phyloP scores from a whole-genome alignment of 23 red algal species.

The Gracilariopsis chorda region DNA sequence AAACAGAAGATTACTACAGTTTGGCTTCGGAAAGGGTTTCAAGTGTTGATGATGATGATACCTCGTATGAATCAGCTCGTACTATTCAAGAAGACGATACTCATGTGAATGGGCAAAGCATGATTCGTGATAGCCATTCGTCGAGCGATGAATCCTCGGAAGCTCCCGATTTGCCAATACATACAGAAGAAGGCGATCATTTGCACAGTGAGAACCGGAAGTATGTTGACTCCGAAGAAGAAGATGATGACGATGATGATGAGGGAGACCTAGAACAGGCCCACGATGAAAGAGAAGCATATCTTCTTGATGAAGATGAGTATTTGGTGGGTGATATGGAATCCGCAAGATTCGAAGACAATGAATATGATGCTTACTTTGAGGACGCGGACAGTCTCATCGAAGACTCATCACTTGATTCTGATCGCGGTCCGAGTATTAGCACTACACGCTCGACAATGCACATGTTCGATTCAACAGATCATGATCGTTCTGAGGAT shows the following conservation, averaged over 20 bases:
- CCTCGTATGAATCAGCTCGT: too few relatives aligned
- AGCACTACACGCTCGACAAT: too few relatives aligned
- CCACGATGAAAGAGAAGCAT: background rate
- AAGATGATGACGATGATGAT: background rate
- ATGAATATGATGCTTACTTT: background rate
- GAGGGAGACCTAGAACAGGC: background rate
- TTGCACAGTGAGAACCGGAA: too few relatives aligned
- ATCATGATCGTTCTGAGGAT: background rate
- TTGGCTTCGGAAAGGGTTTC: too few relatives aligned
- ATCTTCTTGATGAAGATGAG: background rate
- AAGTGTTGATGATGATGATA: too few relatives aligned
- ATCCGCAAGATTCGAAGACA: background rate
- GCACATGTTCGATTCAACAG: too few relatives aligned
- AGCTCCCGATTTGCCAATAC: too few relatives aligned
- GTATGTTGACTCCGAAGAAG: background rate
- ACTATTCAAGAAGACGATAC: too few relatives aligned
- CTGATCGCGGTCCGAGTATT: too few relatives aligned
- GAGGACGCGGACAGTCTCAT: background rate
- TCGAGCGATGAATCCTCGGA: too few relatives aligned
- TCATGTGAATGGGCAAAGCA: slow-evolving; percentile 6
- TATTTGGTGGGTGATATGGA: background rate
- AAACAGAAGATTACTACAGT: too few relatives aligned
- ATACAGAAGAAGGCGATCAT: too few relatives aligned
- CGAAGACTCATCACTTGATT: background rate
- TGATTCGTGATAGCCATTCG: background rate